phyloP scores from a whole-genome alignment of 768 basidiomycete genomes.

The Fomitopsis serialis region DNA sequence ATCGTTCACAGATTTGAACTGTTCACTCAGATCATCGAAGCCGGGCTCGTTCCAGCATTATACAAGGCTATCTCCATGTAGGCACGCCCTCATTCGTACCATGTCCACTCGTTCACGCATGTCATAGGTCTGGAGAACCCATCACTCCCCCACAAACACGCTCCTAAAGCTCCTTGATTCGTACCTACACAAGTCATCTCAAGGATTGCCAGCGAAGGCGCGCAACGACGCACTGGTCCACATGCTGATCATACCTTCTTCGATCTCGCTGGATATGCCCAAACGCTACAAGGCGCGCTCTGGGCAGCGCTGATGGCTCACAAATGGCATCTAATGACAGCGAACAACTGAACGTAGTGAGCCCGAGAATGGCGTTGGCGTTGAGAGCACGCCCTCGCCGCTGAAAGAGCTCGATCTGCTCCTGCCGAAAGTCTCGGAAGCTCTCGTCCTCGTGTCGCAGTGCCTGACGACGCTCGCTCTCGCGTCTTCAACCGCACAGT shows the following conservation, averaged over 20 bases:
- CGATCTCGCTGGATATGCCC: conserved; percentile 53
- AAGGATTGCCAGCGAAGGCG: conserved; percentile 35
- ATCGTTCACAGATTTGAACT: conserved; percentile 63
- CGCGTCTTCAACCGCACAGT: conserved; percentile 17
- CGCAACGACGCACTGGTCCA: conserved; percentile 29
- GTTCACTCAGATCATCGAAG: conserved; percentile 58
- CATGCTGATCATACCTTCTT: conserved; percentile 52
- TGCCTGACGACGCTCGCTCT: conserved; percentile 65
- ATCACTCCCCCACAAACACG: conserved; percentile 85
- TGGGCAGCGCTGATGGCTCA: conserved; percentile 40
- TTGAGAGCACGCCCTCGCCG: conserved; percentile 3
- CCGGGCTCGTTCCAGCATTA: conserved; percentile 50
- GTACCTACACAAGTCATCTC: conserved; percentile 51
- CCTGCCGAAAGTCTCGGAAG: conserved; percentile 77
- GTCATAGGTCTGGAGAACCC: conserved; percentile 54
- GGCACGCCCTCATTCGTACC: conserved; percentile 18
- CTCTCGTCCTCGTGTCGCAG: conserved; percentile 71
- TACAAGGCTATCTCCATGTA: conserved; percentile 61
- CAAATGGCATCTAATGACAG: not conserved
- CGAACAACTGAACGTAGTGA: not conserved
- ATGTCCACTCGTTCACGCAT: not conserved
- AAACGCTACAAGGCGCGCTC: no score
- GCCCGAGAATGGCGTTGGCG: not conserved
- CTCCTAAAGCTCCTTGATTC: conserved; percentile 85
- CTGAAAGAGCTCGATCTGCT: conserved; percentile 55